These are phyloP conservation scores for Tylopilus orsonianus DNA, from an alignment of 1,284 basidiomycete species.

Conservation along the genomic window DNA sequence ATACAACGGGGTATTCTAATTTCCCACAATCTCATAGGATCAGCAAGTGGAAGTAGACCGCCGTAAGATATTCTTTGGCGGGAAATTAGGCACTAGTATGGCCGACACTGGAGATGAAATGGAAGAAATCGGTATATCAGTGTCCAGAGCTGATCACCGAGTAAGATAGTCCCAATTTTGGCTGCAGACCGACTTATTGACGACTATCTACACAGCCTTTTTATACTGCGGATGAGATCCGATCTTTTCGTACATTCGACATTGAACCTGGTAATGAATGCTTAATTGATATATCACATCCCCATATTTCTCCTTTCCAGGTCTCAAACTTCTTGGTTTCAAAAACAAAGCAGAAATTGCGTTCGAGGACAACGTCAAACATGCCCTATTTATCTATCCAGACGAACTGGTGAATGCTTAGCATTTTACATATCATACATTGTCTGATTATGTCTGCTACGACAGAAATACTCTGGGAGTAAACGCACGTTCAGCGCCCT, in stretches of 20 bases:
- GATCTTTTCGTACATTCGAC: slow-evolving; percentile 76
- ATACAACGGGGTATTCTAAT: slow-evolving; percentile 13
- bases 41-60: slow-evolving; percentile 59
- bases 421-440: background rate
- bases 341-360: slow-evolving; percentile 70
- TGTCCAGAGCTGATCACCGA: slow-evolving; percentile 46
- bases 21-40: slow-evolving; percentile 42
- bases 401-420: slow-evolving; percentile 70
- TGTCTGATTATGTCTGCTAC: background rate
- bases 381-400: slow-evolving; percentile 90
- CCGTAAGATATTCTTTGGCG: slow-evolving; percentile 59
- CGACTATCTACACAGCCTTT: slow-evolving; percentile 56
- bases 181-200: slow-evolving; percentile 3
- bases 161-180: slow-evolving; percentile 33
- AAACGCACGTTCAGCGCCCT: slow-evolving; percentile 90
- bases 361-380: slow-evolving; percentile 90
- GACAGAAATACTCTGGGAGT: slow-evolving; percentile 81
- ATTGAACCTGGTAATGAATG: slow-evolving; percentile 64
- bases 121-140: slow-evolving; percentile 23
- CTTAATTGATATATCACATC: background rate
- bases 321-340: slow-evolving; percentile 91
- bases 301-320: slow-evolving; percentile 32
- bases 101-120: slow-evolving; percentile 47
- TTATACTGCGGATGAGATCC: slow-evolving; percentile 83
- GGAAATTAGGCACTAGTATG: slow-evolving; percentile 50